A percentile compares a stretch with the other conserved stretches of the same genome.
phyloP scores from a whole-genome alignment of 768 basidiomycete genomes.

The Kondoa subrosea region DNA sequence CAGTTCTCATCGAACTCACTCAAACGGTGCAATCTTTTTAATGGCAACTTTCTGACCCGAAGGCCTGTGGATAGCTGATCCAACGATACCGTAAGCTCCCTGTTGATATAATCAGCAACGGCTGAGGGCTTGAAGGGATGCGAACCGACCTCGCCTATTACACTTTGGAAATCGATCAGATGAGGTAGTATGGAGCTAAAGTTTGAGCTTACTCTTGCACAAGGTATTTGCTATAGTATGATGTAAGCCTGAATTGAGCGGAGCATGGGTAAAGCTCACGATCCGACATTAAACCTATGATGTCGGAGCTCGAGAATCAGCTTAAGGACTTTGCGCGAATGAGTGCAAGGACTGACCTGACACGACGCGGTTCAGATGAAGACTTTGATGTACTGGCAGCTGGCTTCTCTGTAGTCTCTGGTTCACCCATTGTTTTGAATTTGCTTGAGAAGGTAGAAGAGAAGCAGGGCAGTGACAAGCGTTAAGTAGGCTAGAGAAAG shows the following conservation, averaged over 20 bases:
- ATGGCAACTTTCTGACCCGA: slow-evolving; percentile 78
- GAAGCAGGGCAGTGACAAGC: too few species aligned
- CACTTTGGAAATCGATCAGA: neutral
- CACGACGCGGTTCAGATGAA: neutral
- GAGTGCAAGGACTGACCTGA: neutral
- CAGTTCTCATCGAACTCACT: neutral
- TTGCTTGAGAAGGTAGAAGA: too few species aligned
- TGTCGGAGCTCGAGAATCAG: neutral
- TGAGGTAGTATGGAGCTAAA: neutral
- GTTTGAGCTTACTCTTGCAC: neutral
- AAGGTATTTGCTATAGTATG: neutral
- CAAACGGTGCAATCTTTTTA: slow-evolving; percentile 82
- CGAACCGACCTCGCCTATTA: neutral
- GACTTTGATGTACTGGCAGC: neutral
- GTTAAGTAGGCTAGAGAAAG: too few species aligned
- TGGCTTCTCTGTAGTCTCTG: too few species aligned
- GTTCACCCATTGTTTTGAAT: too few species aligned
- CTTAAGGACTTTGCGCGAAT: neutral
- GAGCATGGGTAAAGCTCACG: neutral
- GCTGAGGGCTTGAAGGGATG: too few species aligned
- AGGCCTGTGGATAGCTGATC: slow-evolving; percentile 36
- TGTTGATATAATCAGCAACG: too few species aligned
- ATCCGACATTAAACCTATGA: neutral
- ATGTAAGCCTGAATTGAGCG: neutral
- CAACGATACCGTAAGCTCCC: slow-evolving; percentile 86